Percentiles rank a stretch among this genome's conserved stretches.
Evolutionary conservation across 768 basidiomycete species (phyloP).

Genomic region (Trichaptum fuscoviolaceum): DNA sequence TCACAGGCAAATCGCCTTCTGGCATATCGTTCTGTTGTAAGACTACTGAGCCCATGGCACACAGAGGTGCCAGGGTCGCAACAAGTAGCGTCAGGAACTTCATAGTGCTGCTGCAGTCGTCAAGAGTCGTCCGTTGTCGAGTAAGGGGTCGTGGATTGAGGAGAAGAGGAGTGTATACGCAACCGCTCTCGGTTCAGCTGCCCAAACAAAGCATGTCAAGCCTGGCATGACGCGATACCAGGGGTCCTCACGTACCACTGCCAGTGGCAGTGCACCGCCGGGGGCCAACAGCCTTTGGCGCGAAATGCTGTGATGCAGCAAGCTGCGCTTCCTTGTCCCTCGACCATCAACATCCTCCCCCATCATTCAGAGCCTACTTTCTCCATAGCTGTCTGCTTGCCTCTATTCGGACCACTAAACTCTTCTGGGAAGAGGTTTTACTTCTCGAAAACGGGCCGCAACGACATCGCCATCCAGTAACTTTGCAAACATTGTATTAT

Average conservation of each 20-base stretch:
- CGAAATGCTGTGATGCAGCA: background rate
- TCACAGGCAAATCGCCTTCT: constrained; percentile 24
- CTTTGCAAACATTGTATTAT: background rate
- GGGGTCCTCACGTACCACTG: background rate
- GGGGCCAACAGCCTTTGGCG: background rate
- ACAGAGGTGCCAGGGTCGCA: background rate
- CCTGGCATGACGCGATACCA: background rate
- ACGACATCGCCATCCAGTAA: background rate
- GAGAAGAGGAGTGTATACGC: background rate
- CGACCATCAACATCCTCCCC: background rate
- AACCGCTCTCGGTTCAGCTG: background rate
- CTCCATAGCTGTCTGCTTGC: background rate
- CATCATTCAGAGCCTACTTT: background rate
- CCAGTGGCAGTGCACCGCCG: too few relatives aligned
- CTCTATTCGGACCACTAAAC: background rate
- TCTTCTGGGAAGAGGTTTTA: background rate
- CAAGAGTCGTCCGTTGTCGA: background rate
- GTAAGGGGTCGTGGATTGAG: background rate
- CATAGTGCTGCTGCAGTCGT: background rate
- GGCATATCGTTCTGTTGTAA: constrained; percentile 26
- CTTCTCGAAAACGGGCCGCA: background rate
- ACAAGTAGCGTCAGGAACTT: background rate
- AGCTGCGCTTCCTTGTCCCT: background rate
- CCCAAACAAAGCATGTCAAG: background rate
- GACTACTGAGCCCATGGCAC: background rate